phyloP scores from a whole-genome alignment of 345 rosid species.

The Lepidium aucheri region DNA sequence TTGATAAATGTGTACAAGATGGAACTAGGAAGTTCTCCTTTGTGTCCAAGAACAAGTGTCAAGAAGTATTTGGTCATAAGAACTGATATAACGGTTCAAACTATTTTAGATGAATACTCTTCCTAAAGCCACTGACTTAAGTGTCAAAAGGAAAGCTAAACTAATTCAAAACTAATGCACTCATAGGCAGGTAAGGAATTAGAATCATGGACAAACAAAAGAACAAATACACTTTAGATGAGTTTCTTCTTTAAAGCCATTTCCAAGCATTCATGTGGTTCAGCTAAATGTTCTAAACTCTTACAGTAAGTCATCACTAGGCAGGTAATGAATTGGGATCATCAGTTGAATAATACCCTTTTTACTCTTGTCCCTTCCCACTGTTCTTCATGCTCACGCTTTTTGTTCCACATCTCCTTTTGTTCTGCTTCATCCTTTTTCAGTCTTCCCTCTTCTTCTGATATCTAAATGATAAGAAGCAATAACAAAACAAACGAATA shows the following conservation, averaged over 20 bases:
- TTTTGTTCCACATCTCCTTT: conserved; percentile 93
- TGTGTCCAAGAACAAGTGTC: background rate
- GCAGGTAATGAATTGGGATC: background rate
- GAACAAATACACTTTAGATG: background rate
- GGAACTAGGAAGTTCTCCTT: background rate
- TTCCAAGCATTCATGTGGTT: background rate
- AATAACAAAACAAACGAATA: conserved; percentile 5
- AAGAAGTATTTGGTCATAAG: background rate
- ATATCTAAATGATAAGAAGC: conserved; percentile 45
- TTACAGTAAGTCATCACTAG: background rate
- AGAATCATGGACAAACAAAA: background rate
- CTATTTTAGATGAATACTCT: background rate
- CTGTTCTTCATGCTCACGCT: conserved; percentile 97
- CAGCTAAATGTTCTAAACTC: background rate
- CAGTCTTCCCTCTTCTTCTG: conserved; percentile 97
- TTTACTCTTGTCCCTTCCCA: conserved; percentile 99
- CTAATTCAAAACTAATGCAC: background rate
- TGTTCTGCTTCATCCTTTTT: conserved; percentile 97
- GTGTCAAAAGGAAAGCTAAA: background rate
- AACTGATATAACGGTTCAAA: background rate
- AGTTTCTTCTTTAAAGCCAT: background rate
- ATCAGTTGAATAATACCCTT: conserved; percentile 41
- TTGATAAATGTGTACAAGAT: background rate
- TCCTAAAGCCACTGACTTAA: background rate
- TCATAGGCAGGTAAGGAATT: background rate